These are phyloP conservation scores for Mortierella sp. DNA, from an alignment of 371 early-diverging fungal genomes.

Conservation along the genomic window DNA sequence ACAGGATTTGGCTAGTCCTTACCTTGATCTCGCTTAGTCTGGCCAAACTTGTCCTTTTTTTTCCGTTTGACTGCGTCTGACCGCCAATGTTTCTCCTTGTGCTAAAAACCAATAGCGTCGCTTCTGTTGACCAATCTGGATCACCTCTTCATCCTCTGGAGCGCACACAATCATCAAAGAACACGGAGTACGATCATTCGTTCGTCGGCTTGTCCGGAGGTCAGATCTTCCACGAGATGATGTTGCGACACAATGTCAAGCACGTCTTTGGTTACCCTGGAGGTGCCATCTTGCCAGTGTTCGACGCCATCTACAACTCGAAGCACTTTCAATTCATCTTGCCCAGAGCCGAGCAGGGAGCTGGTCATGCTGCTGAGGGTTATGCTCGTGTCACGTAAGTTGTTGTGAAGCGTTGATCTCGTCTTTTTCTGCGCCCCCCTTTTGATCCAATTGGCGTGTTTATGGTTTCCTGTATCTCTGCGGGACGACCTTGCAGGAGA, in stretches of 20 bases:
- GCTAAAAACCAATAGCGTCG: slow-evolving; percentile 8
- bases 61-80: neutral
- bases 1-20: neutral
- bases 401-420: neutral
- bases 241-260: slow-evolving; percentile 92
- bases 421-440: neutral
- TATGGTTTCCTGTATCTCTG: slow-evolving; percentile 39
- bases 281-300: slow-evolving; percentile 96
- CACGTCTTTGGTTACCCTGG: slow-evolving; percentile 98
- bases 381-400: slow-evolving; percentile 93
- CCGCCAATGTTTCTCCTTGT: neutral
- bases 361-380: slow-evolving; percentile 98
- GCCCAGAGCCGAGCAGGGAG: slow-evolving; percentile 97
- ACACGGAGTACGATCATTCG: slow-evolving; percentile 67
- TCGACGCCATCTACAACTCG: slow-evolving; percentile 96
- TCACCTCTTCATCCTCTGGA: slow-evolving; percentile 34
- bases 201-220: slow-evolving; percentile 97
- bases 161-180: slow-evolving; percentile 23
- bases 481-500: too few species aligned
- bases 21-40: neutral
- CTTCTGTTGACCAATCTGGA: slow-evolving; percentile 36
- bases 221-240: slow-evolving; percentile 98
- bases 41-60: neutral
- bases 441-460: neutral
- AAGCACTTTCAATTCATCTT: slow-evolving; percentile 94